A percentile compares a stretch with the other conserved stretches of the same genome.
These are phyloP conservation scores for Pythium graminicola DNA, from an alignment of 352 stramenopile species.

Conservation along the genomic window DNA sequence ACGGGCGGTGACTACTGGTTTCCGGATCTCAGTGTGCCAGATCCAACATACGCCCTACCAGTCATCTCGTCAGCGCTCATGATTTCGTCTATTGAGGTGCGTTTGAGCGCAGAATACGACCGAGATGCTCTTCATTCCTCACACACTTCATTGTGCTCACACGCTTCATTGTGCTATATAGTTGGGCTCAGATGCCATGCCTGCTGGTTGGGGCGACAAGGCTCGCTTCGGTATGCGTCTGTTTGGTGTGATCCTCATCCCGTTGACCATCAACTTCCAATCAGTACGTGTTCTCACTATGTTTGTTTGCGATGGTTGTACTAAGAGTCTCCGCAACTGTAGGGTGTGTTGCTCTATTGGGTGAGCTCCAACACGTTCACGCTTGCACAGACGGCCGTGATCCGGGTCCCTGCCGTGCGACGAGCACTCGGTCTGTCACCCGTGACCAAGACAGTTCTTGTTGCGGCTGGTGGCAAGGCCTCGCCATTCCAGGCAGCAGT, in stretches of 20 bases:
- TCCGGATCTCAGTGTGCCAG: constrained; percentile 60
- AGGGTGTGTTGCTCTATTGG: constrained; percentile 86
- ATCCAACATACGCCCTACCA: constrained; percentile 70
- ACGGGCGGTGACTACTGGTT: constrained; percentile 80
- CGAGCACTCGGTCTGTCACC: constrained; percentile 28
- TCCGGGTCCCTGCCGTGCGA: constrained; percentile 55
- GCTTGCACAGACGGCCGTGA: constrained; percentile 45
- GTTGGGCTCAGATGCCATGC: constrained; percentile 59
- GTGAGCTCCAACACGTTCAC: constrained; percentile 81
- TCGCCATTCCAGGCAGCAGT: constrained; percentile 77
- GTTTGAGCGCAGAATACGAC: no score
- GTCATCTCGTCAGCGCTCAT: constrained; percentile 76
- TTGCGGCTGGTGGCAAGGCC: constrained; percentile 20
- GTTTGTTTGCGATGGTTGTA: background rate
- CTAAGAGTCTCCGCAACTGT: background rate
- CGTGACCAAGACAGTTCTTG: constrained; percentile 23
- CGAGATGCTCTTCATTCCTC: background rate
- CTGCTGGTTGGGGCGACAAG: constrained; percentile 55
- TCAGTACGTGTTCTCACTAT: constrained; percentile 33
- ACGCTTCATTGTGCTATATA: constrained; percentile 8
- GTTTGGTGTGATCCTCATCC: constrained; percentile 64
- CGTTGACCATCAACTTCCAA: constrained; percentile 78
- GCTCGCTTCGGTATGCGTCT: constrained; percentile 75
- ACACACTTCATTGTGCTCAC: background rate
- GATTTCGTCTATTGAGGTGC: constrained; percentile 60